Percentiles rank a stretch among this genome's conserved stretches.
Evolutionary conservation across 768 basidiomycete genomes (phyloP).

Genomic region (Coprinopsis sp.): DNA sequence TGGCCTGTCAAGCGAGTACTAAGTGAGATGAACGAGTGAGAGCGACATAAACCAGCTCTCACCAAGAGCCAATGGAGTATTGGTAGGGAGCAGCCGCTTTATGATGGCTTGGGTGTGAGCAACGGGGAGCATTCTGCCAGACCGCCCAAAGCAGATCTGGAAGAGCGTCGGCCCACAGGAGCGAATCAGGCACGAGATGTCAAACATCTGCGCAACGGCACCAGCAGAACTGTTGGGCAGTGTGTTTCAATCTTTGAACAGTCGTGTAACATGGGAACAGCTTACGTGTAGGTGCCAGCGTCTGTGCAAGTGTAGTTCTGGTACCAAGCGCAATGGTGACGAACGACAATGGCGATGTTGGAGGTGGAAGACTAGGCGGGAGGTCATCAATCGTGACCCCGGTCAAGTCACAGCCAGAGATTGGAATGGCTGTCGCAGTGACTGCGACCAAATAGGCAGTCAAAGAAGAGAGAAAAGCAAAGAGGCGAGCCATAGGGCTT

Average conservation of each 20-base stretch:
- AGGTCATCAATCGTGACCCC: conserved; percentile 18
- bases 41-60: conserved; percentile 1
- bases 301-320: conserved; percentile 53
- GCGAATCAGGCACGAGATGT: conserved; percentile 44
- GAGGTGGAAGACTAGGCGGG: conserved; percentile 30
- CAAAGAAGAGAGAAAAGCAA: not conserved
- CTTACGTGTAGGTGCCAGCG: conserved; percentile 44
- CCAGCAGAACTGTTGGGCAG: conserved; percentile 35
- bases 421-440: not conserved
- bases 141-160: conserved; percentile 20
- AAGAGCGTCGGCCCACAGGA: conserved; percentile 23
- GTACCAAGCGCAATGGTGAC: conserved; percentile 45
- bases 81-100: conserved; percentile 9
- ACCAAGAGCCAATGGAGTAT: conserved; percentile 28
- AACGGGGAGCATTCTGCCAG: conserved; percentile 18
- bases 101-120: conserved; percentile 17
- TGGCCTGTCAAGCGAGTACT: conserved; percentile 22
- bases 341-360: conserved; percentile 30
- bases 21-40: not conserved
- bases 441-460: not conserved
- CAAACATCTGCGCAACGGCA: conserved; percentile 50
- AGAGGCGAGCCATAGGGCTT: not conserved
- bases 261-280: not conserved
- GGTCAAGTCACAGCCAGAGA: conserved; percentile 21
- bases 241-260: not conserved